phyloP scores from a whole-genome alignment of 179 eudicot genomes.

The Patellifolia procumbens region DNA sequence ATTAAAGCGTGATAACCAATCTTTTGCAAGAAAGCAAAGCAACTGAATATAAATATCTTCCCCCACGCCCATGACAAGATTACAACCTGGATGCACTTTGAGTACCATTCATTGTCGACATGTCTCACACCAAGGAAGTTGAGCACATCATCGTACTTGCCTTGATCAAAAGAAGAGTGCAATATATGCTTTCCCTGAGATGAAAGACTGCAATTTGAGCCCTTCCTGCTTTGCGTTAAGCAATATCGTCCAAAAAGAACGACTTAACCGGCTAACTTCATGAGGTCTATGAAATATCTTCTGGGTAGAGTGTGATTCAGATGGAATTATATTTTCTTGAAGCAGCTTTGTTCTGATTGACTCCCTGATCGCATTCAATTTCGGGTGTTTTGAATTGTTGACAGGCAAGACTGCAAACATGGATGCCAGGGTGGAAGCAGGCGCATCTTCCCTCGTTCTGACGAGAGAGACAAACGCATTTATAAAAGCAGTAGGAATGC shows the following conservation, averaged over 20 bases:
- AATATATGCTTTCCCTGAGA: constrained; percentile 59
- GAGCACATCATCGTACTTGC: constrained; percentile 41
- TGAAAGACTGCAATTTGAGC: constrained; percentile 50
- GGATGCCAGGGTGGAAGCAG: constrained; percentile 42
- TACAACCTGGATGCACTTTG: constrained; percentile 59
- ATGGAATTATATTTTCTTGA: constrained; percentile 49
- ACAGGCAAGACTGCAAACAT: constrained; percentile 60
- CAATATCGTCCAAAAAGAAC: constrained; percentile 58
- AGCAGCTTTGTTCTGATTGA: constrained; percentile 39
- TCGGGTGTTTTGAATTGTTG: constrained; percentile 35
- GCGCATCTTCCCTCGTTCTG: constrained; percentile 46
- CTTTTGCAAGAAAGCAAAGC: constrained; percentile 47
- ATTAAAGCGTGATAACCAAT: constrained; percentile 45
- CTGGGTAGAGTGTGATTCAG: constrained; percentile 49
- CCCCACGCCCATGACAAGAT: constrained; percentile 49
- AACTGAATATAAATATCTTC: constrained; percentile 52
- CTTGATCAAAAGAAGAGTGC: constrained; percentile 53
- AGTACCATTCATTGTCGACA: constrained; percentile 59
- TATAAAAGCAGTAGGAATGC: constrained; percentile 59
- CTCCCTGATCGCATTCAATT: constrained; percentile 50
- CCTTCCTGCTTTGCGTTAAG: constrained; percentile 41
- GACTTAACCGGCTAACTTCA: constrained; percentile 58
- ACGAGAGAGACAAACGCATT: constrained; percentile 56
- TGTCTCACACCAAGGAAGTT: constrained; percentile 46
- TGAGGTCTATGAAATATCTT: constrained; percentile 53